phyloP scores from a whole-genome alignment of 352 stramenopile species.

The Globisporangium okanoganense region DNA sequence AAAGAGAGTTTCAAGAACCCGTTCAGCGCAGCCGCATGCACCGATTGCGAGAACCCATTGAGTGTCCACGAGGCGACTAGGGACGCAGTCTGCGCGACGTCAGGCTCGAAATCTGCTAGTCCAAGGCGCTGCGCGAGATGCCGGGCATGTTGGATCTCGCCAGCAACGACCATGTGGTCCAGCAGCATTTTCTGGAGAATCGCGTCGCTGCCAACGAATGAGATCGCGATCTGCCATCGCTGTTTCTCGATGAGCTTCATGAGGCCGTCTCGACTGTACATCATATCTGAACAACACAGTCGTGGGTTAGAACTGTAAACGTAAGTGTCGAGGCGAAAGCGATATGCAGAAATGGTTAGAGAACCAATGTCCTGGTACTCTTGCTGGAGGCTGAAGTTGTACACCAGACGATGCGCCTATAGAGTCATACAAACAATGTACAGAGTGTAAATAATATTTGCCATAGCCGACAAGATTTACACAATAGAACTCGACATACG shows the following conservation, averaged over 20 bases:
- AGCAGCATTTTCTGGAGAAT: slow-evolving; percentile 50
- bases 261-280: slow-evolving; percentile 59
- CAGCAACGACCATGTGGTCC: slow-evolving; percentile 33
- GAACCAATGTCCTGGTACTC: slow-evolving; percentile 50
- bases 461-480: too few species aligned
- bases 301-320: not conserved
- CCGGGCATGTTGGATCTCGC: slow-evolving; percentile 27
- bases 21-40: not conserved
- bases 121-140: slow-evolving; percentile 35
- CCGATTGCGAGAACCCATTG: slow-evolving; percentile 5
- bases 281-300: slow-evolving; percentile 23
- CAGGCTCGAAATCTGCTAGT: slow-evolving; percentile 34
- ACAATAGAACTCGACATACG: slow-evolving; percentile 2
- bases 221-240: slow-evolving; percentile 57
- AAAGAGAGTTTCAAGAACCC: slow-evolving; percentile 29
- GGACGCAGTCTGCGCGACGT: slow-evolving; percentile 18
- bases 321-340: not conserved
- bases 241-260: slow-evolving; percentile 59
- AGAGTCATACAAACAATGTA: not conserved
- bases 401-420: slow-evolving; percentile 58
- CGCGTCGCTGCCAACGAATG: slow-evolving; percentile 53
- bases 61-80: slow-evolving; percentile 9
- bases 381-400: slow-evolving; percentile 45
- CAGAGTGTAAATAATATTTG: too few species aligned
- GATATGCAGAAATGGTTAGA: not conserved